phyloP scores from a whole-genome alignment of 768 basidiomycete species.

The Chiua virens region DNA sequence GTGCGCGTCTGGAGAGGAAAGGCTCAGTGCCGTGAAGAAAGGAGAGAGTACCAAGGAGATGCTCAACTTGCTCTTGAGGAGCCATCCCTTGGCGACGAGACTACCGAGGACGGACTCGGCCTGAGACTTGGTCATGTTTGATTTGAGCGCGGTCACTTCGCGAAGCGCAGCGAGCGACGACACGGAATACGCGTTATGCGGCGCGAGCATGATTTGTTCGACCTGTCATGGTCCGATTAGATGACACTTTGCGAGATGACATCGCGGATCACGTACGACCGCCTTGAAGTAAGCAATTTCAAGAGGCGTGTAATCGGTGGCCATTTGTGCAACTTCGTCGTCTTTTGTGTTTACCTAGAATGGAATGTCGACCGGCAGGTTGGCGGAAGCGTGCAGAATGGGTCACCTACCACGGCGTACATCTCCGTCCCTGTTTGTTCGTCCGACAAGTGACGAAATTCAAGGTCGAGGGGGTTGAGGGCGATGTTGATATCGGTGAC shows the following conservation, averaged over 20 bases:
- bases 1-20: conserved; percentile 47
- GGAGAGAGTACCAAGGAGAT: background rate
- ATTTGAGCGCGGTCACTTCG: conserved; percentile 59
- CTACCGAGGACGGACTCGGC: conserved; percentile 71
- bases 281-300: conserved; percentile 88
- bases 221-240: conserved; percentile 48
- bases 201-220: conserved; percentile 84
- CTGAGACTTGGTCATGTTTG: conserved; percentile 71
- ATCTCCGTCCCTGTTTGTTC: conserved; percentile 63
- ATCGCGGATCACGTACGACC: conserved; percentile 49
- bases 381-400: background rate
- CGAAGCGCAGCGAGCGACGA: conserved; percentile 77
- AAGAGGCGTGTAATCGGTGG: conserved; percentile 74
- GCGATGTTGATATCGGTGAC: conserved; percentile 58
- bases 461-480: conserved; percentile 70
- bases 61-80: conserved; percentile 71
- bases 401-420: conserved; percentile 62
- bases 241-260: background rate
- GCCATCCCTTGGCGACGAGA: conserved; percentile 84
- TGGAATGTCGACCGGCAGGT: background rate
- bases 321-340: conserved; percentile 81
- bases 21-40: background rate
- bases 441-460: conserved; percentile 62
- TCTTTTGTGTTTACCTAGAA: conserved; percentile 74
- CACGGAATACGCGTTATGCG: conserved; percentile 70